These are phyloP conservation scores for Claviceps sp. DNA, from an alignment of 2,329 filamentous ascomycete species.

Conservation along the genomic window DNA sequence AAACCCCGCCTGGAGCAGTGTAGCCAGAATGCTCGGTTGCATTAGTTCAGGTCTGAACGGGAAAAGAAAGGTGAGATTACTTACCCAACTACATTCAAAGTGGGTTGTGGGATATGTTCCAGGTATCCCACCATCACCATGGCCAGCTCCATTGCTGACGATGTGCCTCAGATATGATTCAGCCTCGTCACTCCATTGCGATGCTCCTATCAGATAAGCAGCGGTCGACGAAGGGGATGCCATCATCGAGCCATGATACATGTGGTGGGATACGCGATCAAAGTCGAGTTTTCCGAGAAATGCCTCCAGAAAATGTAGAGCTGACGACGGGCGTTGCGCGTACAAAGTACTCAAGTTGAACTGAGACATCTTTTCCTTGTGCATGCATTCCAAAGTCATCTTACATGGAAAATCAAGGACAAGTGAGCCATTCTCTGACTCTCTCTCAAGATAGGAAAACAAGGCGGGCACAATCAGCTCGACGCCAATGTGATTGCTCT, in stretches of 20 bases:
- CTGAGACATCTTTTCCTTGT: not conserved
- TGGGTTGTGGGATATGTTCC: slow-evolving; percentile 7
- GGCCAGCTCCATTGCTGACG: not conserved
- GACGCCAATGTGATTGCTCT: slow-evolving; percentile 8
- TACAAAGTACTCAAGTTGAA: not conserved
- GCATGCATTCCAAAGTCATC: not conserved
- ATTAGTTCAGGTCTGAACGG: not conserved
- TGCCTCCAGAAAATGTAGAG: slow-evolving; percentile 9
- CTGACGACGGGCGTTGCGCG: not conserved
- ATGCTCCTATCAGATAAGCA: slow-evolving; percentile 9
- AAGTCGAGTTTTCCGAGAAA: slow-evolving; percentile 10
- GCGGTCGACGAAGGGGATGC: slow-evolving; percentile 10
- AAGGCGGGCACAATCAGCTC: slow-evolving; percentile 9
- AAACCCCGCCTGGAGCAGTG: slow-evolving; percentile 3
- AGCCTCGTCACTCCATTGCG: slow-evolving; percentile 8
- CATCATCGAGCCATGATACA: slow-evolving; percentile 9
- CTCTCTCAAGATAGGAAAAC: slow-evolving; percentile 3
- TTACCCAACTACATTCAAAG: slow-evolving; percentile 4
- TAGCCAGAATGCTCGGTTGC: not conserved
- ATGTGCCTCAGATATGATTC: slow-evolving; percentile 8
- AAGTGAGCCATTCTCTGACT: not conserved
- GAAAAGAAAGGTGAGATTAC: not conserved
- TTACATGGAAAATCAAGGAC: slow-evolving; percentile 4
- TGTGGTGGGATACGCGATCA: slow-evolving; percentile 6
- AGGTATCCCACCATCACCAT: slow-evolving; percentile 6